These are phyloP conservation scores for Wickerhamomyces sp. DNA, from an alignment of 1,139 yeast genomes.

Conservation along the genomic window DNA sequence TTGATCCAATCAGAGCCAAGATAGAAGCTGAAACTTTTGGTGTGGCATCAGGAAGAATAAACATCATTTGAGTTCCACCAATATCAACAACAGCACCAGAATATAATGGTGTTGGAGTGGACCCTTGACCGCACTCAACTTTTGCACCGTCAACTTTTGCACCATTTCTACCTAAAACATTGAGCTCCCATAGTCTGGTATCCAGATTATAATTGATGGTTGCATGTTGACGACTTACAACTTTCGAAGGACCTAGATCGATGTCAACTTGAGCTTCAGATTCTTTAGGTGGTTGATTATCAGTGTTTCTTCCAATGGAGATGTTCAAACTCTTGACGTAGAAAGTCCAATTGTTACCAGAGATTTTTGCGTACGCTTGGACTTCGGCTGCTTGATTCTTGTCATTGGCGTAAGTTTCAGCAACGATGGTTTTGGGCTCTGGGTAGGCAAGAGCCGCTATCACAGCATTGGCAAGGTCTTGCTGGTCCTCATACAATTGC, in stretches of 20 bases:
- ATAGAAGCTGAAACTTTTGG: conserved; percentile 57
- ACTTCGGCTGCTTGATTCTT: conserved; percentile 77
- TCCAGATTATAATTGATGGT: conserved; percentile 71
- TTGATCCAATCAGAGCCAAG: conserved; percentile 34
- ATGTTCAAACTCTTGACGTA: conserved; percentile 80
- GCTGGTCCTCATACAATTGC: conserved; percentile 19
- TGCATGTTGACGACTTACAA: conserved; percentile 89
- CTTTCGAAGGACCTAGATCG: conserved; percentile 95
- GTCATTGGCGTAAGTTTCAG: conserved; percentile 55
- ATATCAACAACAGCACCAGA: conserved; percentile 89
- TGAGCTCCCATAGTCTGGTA: conserved; percentile 78
- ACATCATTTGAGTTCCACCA: conserved; percentile 99
- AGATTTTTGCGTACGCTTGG: conserved; percentile 93
- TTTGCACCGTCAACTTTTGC: conserved; percentile 78
- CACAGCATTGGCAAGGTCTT: conserved; percentile 39
- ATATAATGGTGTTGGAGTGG: conserved; percentile 50
- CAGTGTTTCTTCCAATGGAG: conserved; percentile 84
- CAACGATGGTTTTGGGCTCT: conserved; percentile 39
- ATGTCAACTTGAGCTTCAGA: conserved; percentile 55
- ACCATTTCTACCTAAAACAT: conserved; percentile 85
- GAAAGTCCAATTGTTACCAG: conserved; percentile 92
- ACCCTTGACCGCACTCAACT: conserved; percentile 40
- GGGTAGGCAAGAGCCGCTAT: conserved; percentile 40
- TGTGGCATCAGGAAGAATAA: conserved; percentile 87
- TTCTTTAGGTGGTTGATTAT: conserved; percentile 25